A percentile compares a stretch with the other conserved stretches of the same genome.
phyloP scores from a whole-genome alignment of 768 basidiomycete genomes.

The Macrolepiota albuminosa region DNA sequence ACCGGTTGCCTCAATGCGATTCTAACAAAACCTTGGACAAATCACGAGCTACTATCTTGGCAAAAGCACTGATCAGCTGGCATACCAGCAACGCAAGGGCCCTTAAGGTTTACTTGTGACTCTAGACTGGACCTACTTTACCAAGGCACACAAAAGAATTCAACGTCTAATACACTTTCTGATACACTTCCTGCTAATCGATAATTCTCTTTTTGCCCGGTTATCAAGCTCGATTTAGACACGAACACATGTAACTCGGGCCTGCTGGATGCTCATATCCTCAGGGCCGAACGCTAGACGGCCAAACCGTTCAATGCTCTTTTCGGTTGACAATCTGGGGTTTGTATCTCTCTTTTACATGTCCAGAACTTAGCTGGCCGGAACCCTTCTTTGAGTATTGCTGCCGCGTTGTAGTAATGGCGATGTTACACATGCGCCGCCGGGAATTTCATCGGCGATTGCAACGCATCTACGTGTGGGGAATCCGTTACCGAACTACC shows the following conservation, averaged over 20 bases:
- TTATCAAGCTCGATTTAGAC: background rate
- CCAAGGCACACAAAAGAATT: slow-evolving; percentile 13
- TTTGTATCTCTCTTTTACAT: background rate
- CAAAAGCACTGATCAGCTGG: slow-evolving; percentile 2
- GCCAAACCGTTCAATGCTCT: no score
- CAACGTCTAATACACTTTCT: slow-evolving; percentile 9
- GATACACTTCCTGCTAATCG: slow-evolving; percentile 6
- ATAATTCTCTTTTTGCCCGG: background rate
- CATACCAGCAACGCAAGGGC: background rate
- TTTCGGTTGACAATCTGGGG: background rate
- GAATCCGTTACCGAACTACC: slow-evolving; percentile 5
- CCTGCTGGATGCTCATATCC: background rate
- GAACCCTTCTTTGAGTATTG: background rate
- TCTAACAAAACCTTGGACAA: background rate
- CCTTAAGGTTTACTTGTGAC: background rate
- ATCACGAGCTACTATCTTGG: slow-evolving; percentile 11
- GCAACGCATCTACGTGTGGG: slow-evolving; percentile 2
- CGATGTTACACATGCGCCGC: slow-evolving; percentile 2
- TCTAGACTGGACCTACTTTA: slow-evolving; percentile 1
- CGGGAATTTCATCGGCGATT: slow-evolving; percentile 12
- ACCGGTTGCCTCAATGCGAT: slow-evolving; percentile 4
- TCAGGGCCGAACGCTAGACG: no score
- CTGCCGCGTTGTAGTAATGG: slow-evolving; percentile 5
- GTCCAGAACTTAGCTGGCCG: background rate
- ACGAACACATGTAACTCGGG: background rate